Percentiles rank a stretch among this genome's conserved stretches.
Conservation (phyloP, 1,139 yeast genomes). For the Schwanniomyces etchellsii region DNA sequence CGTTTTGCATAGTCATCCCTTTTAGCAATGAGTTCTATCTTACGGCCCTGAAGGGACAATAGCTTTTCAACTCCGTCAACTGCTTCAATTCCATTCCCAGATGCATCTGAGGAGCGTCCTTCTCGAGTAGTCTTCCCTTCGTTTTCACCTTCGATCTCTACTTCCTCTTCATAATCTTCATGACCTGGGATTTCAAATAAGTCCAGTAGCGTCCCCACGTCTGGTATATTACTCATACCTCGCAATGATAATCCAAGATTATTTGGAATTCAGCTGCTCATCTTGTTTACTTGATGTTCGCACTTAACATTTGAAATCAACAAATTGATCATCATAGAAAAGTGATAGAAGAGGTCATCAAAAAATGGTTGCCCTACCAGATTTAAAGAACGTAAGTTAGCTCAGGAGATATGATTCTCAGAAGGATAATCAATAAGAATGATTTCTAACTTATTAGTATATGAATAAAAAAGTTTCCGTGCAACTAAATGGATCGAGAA, state of each 20-base stretch:
- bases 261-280: constrained; percentile 2
- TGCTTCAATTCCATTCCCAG: constrained; percentile 2
- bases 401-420: background rate
- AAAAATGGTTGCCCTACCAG: constrained; percentile 66
- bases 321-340: too few relatives aligned
- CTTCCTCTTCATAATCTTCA: constrained; percentile 1
- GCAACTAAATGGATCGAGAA: constrained; percentile 70
- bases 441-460: constrained; percentile 40
- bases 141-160: background rate
- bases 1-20: constrained; percentile 17
- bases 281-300: background rate
- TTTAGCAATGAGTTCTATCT: constrained; percentile 14
- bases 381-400: constrained; percentile 38
- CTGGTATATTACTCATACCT: constrained; percentile 20
- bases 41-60: constrained; percentile 15
- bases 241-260: constrained; percentile 3
- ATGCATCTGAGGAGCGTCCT: constrained; percentile 1
- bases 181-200: constrained; percentile 17
- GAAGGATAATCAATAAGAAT: background rate
- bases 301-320: constrained; percentile 1
- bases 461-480: constrained; percentile 69
- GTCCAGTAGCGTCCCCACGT: constrained; percentile 23
- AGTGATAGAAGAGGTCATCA: too few relatives aligned
- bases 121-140: background rate
- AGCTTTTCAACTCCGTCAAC: constrained; percentile 7